Evolutionary conservation across 495 filamentous ascomycete genomes (phyloP), one percentile per base, ranked within the genome.

Genomic region (Tuber melanosporum): DNA sequence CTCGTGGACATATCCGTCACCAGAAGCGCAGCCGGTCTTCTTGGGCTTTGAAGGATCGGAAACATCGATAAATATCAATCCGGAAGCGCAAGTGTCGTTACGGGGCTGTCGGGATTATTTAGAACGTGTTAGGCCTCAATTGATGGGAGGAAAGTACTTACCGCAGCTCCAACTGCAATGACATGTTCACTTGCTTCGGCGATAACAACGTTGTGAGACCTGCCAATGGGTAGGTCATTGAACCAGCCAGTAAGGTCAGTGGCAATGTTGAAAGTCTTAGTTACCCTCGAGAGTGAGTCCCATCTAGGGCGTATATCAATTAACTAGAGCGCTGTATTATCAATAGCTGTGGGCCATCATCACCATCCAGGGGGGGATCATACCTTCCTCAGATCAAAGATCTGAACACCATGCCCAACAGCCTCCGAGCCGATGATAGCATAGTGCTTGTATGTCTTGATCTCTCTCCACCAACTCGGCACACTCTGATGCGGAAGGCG

Each of bases 381-480:
- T 70, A 77, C 72, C 75, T 80, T 81, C 26, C 70, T 73, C 69
- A 89, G 84, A 82, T 89, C 87, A 79, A 89, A 89, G 76, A 89
- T 84, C 78, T 89, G 87, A 75, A 89, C 82, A 70, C 85, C 85
- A 80, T 88, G 87, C 74, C 83, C 83, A 47, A 77, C 74, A 62
- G 87, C 87, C 78, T 89, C 87, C 74, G 84, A 85, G 5, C 87
- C 87, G 72, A 89, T 87, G 81, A 87, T 81, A 41, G 87, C 85
- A 78, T 87, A 88, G 80, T 87, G 83, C 44, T 85, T 85, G 76
- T 83, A 85, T 0, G 81, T 84, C 71, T 84, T 84, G 73, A 88
- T 88, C 73, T 88, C 87, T 41, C 87, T 84, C 89, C 89, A 90
- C 46, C 82, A 84, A 3, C 74, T 74, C 1, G 83, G 79, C 3